These are phyloP conservation scores for Carnegiea gigantea DNA, from an alignment of 179 eudicot genomes.

Conservation along the genomic window DNA sequence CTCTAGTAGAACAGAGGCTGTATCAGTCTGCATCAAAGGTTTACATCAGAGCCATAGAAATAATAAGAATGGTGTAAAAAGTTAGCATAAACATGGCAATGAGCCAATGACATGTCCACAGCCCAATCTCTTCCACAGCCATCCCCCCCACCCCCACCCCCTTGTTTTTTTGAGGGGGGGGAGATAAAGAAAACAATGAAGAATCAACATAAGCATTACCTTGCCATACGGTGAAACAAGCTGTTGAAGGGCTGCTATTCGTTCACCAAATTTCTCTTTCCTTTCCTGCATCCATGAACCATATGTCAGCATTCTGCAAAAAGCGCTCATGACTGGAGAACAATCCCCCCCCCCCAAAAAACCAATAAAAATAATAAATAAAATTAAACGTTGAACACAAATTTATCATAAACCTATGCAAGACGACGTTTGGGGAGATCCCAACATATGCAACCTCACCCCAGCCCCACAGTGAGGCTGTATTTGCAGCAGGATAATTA, in stretches of 20 bases:
- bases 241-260: slow-evolving; percentile 71
- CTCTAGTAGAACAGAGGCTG: slow-evolving; percentile 90
- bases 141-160: too few relatives aligned
- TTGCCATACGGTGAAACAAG: slow-evolving; percentile 57
- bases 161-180: too few relatives aligned
- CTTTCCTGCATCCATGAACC: slow-evolving; percentile 46
- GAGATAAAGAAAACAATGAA: background rate
- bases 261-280: slow-evolving; percentile 75
- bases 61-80: background rate
- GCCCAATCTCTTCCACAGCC: too few relatives aligned
- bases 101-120: background rate
- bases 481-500: background rate
- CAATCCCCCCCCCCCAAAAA: background rate
- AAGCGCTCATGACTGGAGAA: background rate
- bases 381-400: too few relatives aligned
- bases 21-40: slow-evolving; percentile 67
- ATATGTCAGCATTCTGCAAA: background rate
- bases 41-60: background rate
- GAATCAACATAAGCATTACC: slow-evolving; percentile 21
- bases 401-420: background rate
- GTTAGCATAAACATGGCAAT: background rate
- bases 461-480: background rate
- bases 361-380: background rate
- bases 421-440: background rate
- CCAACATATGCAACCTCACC: background rate